phyloP scores from a whole-genome alignment of 306 rosid species.

The Castanea sativa region DNA sequence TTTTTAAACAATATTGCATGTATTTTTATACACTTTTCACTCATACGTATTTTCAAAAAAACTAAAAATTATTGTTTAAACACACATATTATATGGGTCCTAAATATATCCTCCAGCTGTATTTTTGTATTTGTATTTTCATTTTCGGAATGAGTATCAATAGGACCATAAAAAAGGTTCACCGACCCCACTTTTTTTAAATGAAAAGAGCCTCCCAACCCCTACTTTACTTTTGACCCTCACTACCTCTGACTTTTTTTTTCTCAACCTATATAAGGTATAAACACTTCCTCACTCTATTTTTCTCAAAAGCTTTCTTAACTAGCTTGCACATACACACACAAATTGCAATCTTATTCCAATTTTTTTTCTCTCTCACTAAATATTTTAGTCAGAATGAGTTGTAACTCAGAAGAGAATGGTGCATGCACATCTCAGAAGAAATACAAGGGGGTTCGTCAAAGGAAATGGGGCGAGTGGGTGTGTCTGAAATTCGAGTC shows the following conservation, averaged over 20 bases:
- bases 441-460: conserved; percentile 71
- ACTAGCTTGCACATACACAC: not conserved
- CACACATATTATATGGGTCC: no score
- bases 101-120: no score
- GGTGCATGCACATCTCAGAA: not conserved
- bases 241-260: not conserved
- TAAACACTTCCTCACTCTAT: not conserved
- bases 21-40: no score
- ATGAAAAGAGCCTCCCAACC: not conserved
- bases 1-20: no score
- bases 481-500: conserved; percentile 87
- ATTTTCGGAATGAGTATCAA: not conserved
- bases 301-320: not conserved
- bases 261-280: conserved; percentile 18
- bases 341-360: no score
- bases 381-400: conserved; percentile 21
- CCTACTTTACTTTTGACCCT: conserved; percentile 27
- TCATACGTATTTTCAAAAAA: no score
- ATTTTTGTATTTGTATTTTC: no score
- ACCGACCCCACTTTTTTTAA: not conserved
- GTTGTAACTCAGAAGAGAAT: conserved; percentile 22
- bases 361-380: no score
- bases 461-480: conserved; percentile 87
- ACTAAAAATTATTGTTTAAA: no score
- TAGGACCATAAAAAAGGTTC: not conserved